Evolutionary conservation across 2,329 filamentous ascomycete species (phyloP).

Genomic region (Alternaria infectoria): DNA sequence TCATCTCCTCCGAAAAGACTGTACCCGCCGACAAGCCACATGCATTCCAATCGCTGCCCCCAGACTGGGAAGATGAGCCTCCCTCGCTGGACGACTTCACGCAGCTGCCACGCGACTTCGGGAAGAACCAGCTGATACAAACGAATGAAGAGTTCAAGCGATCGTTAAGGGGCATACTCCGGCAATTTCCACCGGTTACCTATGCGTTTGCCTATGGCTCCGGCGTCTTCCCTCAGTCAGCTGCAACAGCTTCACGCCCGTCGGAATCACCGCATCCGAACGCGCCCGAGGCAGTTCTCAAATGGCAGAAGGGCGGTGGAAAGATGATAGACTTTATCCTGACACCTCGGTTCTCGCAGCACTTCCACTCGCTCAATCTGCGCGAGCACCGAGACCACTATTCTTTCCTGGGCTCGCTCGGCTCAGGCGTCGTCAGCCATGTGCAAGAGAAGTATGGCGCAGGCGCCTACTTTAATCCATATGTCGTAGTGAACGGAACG

Average conservation of each 20-base stretch:
- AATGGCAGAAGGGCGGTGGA: slow-evolving; percentile 83
- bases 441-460: slow-evolving; percentile 90
- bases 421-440: slow-evolving; percentile 81
- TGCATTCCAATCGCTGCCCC: slow-evolving; percentile 47
- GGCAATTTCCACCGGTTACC: slow-evolving; percentile 92
- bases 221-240: slow-evolving; percentile 86
- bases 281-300: slow-evolving; percentile 78
- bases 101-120: slow-evolving; percentile 82
- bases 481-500: slow-evolving; percentile 91
- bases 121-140: slow-evolving; percentile 90
- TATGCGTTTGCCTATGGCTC: slow-evolving; percentile 98
- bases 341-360: slow-evolving; percentile 89
- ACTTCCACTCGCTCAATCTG: slow-evolving; percentile 96
- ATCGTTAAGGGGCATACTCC: slow-evolving; percentile 82
- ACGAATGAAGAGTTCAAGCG: slow-evolving; percentile 97
- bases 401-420: slow-evolving; percentile 80
- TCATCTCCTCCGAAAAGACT: slow-evolving; percentile 33
- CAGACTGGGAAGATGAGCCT: slow-evolving; percentile 77
- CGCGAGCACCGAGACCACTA: slow-evolving; percentile 90
- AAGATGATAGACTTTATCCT: slow-evolving; percentile 99
- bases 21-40: slow-evolving; percentile 23
- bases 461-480: slow-evolving; percentile 97
- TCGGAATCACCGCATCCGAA: slow-evolving; percentile 78
- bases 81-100: slow-evolving; percentile 75
- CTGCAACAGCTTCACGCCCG: slow-evolving; percentile 54